Evolutionary conservation across 148 eudicot genomes (phyloP), one percentile per base, ranked within the genome.

Genomic region (Nepenthes gracilis): DNA sequence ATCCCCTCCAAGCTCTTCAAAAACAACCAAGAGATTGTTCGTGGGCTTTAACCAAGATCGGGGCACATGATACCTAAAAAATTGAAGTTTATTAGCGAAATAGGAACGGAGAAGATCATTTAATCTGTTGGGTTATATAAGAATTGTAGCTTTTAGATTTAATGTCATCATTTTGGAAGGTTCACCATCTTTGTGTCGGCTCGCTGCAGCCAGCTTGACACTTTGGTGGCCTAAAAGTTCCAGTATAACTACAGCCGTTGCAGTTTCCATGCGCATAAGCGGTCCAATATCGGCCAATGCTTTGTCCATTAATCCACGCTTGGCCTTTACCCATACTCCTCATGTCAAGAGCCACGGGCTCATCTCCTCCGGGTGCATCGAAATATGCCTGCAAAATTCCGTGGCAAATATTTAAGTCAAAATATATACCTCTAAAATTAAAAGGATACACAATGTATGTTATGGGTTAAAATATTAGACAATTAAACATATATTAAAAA

Each of bases 271-370:
- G 54, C 54, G 94, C 90, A 75, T 49, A 63, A 8, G 75, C 71
- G 10, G 88, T 80, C 98, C 98, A 92, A 70, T 88, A 92, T 77
- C 98, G 74, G 14, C 98, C 98, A 12, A 92, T 81, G 62, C 98
- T 92, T 62, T 83, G 83, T 8, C 98, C 98, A 64, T 92, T 92
- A 50, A 92, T 81, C 98, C 98, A 92, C 32, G 81, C 83, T 73
- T 92, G 86, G 60, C 98, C 98, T 64, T 92, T 92, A 15, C 98
- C 94, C 98, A 92, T 88, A 70, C 98, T 88, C 60, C 66, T 66
- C 87, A 92, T 78, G 71, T 92, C 98, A 79, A 92, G 68, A 59
- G 86, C 98, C 68, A 92, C 72, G 13, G 96, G 96, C 55, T 86
- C 94, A 49, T 79, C 78, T 35, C 96, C 98, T 52, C 78, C 75